Evolutionary conservation across 768 basidiomycete species (phyloP), one percentile per base, ranked within the genome.

Genomic region (Suillus ampliporus): DNA sequence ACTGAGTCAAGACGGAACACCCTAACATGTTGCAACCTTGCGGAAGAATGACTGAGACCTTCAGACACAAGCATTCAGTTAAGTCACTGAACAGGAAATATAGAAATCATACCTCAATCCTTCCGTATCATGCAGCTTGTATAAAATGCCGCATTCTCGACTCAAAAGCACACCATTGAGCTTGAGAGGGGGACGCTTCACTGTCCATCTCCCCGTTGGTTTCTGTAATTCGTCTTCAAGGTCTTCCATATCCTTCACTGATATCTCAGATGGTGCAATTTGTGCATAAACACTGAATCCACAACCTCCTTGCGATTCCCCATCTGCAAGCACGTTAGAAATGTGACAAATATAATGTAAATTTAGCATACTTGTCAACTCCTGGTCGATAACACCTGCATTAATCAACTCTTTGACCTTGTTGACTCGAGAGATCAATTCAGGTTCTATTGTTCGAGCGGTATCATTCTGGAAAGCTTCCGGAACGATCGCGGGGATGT

Each of bases 131-230:
- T 80, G 80, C 5, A 94, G 69, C 62, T 89, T 88, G 56, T 88
- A 87, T 43, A 94, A 74, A 43, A 94, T 75, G 4, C 92, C 95
- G 70, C 95, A 97, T 63, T 91, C 85, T 68, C 84, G 85, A 72
- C 94, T 95, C 52, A 95, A 69, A 1, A 94, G 71, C 8, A 95
- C 77, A 10, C 86, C 90, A 57, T 83, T 84, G 48, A 93, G 69
- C 3, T 78, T 78, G 58, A 92, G 72, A 38, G 82, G 84, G 3
- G 90, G 90, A 0, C 84, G 73, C 3, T 74, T 70, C 9, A 84
- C 78, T 0, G 89, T 91, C 71, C 83, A 80, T 62, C 86, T 81
- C 2, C 92, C 92, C 0, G 90, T 91, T 9, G 92, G 92, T 23
- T 82, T 83, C 63, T 89, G 86, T 13, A 89, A 79, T 70, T 94